Conservation (phyloP, 331 rosid species). For the Quercus phellos region DNA sequence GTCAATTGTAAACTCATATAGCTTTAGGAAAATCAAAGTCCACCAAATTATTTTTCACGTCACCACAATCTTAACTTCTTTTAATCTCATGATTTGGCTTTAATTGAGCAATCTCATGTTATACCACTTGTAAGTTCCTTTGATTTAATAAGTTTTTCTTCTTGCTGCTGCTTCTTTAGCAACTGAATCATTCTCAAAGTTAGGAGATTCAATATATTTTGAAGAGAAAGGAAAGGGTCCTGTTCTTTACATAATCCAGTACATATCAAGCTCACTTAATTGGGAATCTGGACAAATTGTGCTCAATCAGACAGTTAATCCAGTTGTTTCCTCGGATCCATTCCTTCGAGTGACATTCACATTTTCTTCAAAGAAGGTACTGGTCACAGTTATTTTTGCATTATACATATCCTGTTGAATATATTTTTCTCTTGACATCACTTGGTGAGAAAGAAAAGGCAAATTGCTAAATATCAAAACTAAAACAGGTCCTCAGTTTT, state of each 20-base stretch:
- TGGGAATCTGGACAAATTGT: conserved; percentile 61
- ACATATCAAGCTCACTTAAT: conserved; percentile 64
- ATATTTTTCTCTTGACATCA: neutral
- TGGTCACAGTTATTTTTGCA: neutral
- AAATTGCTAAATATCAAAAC: neutral
- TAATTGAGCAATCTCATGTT: neutral
- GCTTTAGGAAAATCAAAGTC: neutral
- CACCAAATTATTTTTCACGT: neutral
- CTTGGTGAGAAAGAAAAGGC: neutral
- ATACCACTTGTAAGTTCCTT: neutral
- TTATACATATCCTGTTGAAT: neutral
- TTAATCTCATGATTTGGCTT: neutral
- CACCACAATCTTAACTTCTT: neutral
- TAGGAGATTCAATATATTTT: conserved; percentile 89
- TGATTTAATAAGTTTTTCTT: neutral
- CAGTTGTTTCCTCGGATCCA: conserved; percentile 56
- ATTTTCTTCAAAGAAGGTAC: conserved; percentile 42
- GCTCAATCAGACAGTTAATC: conserved; percentile 51
- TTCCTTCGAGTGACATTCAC: conserved; percentile 44
- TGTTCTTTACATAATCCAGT: conserved; percentile 67
- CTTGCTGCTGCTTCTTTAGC: conserved; percentile 31
- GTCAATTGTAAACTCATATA: neutral
- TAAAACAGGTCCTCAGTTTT: neutral
- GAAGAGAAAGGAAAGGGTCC: conserved; percentile 58
- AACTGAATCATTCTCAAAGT: conserved; percentile 79